Evolutionary conservation across 1,284 basidiomycete species (phyloP).

Genomic region (Boletus semigastroideus): DNA sequence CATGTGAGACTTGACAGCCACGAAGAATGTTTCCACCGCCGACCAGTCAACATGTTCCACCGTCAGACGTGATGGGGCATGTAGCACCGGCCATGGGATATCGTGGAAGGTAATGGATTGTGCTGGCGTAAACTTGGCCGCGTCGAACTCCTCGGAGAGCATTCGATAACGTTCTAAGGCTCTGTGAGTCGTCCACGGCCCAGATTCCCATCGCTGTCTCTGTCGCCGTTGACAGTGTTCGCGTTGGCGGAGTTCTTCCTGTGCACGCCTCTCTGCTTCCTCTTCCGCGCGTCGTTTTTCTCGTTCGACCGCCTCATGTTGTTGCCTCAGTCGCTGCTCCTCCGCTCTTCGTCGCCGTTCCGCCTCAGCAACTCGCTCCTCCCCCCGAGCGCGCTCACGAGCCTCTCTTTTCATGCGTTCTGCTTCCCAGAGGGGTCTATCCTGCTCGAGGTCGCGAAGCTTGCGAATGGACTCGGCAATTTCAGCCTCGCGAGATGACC

Average conservation of each 20-base stretch:
- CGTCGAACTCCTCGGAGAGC: constrained; percentile 62
- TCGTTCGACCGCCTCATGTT: constrained; percentile 35
- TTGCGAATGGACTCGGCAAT: constrained; percentile 68
- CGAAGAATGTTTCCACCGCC: constrained; percentile 70
- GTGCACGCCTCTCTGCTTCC: constrained; percentile 32
- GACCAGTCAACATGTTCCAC: constrained; percentile 68
- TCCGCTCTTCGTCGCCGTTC: constrained; percentile 40
- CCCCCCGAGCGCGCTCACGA: constrained; percentile 47
- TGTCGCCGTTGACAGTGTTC: constrained; percentile 44
- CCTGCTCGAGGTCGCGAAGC: constrained; percentile 64
- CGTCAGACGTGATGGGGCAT: constrained; percentile 46
- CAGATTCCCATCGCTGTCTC: constrained; percentile 50
- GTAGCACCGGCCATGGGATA: constrained; percentile 72
- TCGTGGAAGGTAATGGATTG: constrained; percentile 54
- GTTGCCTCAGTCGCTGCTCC: constrained; percentile 33
- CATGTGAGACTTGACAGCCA: constrained; percentile 48
- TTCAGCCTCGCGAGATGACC: constrained; percentile 41
- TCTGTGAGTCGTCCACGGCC: constrained; percentile 55
- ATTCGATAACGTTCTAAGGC: constrained; percentile 66
- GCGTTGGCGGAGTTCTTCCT: constrained; percentile 38
- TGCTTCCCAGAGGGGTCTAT: constrained; percentile 61
- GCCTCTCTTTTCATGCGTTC: constrained; percentile 46
- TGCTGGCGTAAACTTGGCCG: constrained; percentile 49
- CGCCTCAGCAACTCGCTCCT: constrained; percentile 35
- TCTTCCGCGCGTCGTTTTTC: constrained; percentile 26